Percentiles rank a stretch among this genome's conserved stretches.
Evolutionary conservation across 371 early-diverging fungal genomes (phyloP).

Genomic region (Mortierella sp.): DNA sequence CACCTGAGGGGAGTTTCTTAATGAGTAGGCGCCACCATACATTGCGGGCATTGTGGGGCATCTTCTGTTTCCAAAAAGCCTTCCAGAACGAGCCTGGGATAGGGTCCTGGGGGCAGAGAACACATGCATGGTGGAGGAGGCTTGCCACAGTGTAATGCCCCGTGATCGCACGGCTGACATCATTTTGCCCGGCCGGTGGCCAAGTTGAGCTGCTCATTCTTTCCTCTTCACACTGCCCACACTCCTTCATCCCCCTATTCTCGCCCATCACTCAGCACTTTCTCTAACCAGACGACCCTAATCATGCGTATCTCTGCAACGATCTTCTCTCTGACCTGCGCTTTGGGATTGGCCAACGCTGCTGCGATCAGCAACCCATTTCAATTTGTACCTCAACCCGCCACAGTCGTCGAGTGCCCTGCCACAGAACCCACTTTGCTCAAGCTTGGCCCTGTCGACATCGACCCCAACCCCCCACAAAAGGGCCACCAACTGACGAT

Average conservation of each 20-base stretch:
- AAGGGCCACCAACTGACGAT: slow-evolving; percentile 63
- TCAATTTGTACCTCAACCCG: slow-evolving; percentile 5
- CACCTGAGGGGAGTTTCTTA: too few species aligned
- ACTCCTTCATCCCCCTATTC: neutral
- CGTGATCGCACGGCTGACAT: slow-evolving; percentile 1
- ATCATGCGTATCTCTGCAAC: slow-evolving; percentile 39
- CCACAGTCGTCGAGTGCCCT: slow-evolving; percentile 35
- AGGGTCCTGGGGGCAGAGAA: too few species aligned
- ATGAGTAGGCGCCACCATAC: slow-evolving; percentile 99
- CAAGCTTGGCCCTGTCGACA: slow-evolving; percentile 53
- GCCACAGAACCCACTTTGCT: slow-evolving; percentile 33
- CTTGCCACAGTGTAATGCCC: neutral
- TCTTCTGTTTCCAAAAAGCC: too few species aligned
- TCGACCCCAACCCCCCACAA: slow-evolving; percentile 68
- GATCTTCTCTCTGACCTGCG: slow-evolving; percentile 33
- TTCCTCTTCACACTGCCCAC: neutral
- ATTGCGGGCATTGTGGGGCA: too few species aligned
- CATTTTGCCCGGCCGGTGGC: too few species aligned
- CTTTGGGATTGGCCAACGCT: slow-evolving; percentile 23
- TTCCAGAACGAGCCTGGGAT: too few species aligned
- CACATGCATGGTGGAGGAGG: too few species aligned
- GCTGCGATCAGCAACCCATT: slow-evolving; percentile 15
- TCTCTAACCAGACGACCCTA: neutral
- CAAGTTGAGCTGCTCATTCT: neutral
- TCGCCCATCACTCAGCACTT: neutral